Evolutionary conservation across 495 filamentous ascomycete species (phyloP).

Genomic region (Aspergillus kassunensis): DNA sequence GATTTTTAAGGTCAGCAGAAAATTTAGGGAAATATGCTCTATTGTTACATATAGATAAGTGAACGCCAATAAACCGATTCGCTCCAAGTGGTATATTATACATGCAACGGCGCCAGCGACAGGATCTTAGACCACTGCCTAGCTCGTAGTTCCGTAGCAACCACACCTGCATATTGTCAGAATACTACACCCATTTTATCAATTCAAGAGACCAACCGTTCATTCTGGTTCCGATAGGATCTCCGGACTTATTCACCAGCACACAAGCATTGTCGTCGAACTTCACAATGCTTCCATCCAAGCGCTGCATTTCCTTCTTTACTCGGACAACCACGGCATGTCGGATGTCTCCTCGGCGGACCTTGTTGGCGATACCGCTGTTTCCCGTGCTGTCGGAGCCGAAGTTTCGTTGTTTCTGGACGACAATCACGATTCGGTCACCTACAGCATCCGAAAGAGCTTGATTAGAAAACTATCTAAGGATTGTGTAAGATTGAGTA

Average conservation of each 20-base stretch:
- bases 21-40: slow-evolving; percentile 20
- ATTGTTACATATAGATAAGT: slow-evolving; percentile 34
- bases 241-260: slow-evolving; percentile 92
- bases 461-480: slow-evolving; percentile 5
- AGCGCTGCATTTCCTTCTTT: slow-evolving; percentile 75
- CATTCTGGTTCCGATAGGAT: slow-evolving; percentile 90
- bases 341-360: slow-evolving; percentile 92
- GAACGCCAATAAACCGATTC: slow-evolving; percentile 26
- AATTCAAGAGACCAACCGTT: slow-evolving; percentile 54
- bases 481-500: slow-evolving; percentile 2
- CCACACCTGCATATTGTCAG: slow-evolving; percentile 57
- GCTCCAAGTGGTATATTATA: slow-evolving; percentile 53
- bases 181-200: background rate
- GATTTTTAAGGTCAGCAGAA: slow-evolving; percentile 5
- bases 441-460: slow-evolving; percentile 48
- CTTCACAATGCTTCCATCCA: slow-evolving; percentile 81
- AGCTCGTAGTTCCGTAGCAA: slow-evolving; percentile 78
- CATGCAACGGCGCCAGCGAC: slow-evolving; percentile 89
- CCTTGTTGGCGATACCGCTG: slow-evolving; percentile 75
- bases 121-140: slow-evolving; percentile 98
- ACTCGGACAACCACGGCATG: slow-evolving; percentile 95
- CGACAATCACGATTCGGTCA: slow-evolving; percentile 94
- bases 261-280: slow-evolving; percentile 99
- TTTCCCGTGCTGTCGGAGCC: slow-evolving; percentile 55
- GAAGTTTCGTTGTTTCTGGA: slow-evolving; percentile 88